Evolutionary conservation across 75 land plant genomes (phyloP), one percentile per base, ranked within the genome.

Genomic region (Selaginella moellendorffii): DNA sequence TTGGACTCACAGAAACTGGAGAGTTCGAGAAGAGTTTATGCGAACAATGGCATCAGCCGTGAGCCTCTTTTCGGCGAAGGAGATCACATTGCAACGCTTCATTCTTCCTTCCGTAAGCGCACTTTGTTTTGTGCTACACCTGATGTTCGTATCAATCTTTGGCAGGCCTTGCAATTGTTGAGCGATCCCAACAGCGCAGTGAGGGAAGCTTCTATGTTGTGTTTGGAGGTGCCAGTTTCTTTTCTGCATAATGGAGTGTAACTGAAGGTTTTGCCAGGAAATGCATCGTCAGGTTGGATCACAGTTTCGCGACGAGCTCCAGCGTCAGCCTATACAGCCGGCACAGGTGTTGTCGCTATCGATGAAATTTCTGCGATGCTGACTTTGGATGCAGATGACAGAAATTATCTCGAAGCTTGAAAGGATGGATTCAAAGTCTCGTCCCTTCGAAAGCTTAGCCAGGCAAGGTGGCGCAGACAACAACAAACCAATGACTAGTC

Each of bases 21-120:
- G 59, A 56, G 59, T 56, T 8, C 59, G 59, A 19, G 59, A 56
- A 56, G 59, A 56, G 21, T 56, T 9, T 56, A 19, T n/a, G 5
- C 59, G 59, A 19, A 56, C 24, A 25, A 25, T 56, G 59, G 24
- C 59, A 25, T 56, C 59, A 21, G 8, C 59, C n/a, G 24, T 56
- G 2, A 56, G 24, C 19, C 59, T 56, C 24, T 56, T 56, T 24
- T 56, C 59, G 8, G 24, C 59, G 9, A 56, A 19, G n/a, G 59
- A 56, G 59, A 19, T 56, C 23, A 21, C 59, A 21, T 19, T 56
- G 5, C 59, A 56, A 21, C 24, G 59, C 8, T 24, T 56, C n/a
- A 19, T 56, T 24, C 19, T 56, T 9, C 59, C 59, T 56, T 56
- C 59, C 9, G 59, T 56, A 56, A 21, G 59, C 8, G 25, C 21